These are phyloP conservation scores for Ophiognomonia clavigignenti-juglandacearum DNA, from an alignment of 2,329 filamentous ascomycete species.

Conservation along the genomic window DNA sequence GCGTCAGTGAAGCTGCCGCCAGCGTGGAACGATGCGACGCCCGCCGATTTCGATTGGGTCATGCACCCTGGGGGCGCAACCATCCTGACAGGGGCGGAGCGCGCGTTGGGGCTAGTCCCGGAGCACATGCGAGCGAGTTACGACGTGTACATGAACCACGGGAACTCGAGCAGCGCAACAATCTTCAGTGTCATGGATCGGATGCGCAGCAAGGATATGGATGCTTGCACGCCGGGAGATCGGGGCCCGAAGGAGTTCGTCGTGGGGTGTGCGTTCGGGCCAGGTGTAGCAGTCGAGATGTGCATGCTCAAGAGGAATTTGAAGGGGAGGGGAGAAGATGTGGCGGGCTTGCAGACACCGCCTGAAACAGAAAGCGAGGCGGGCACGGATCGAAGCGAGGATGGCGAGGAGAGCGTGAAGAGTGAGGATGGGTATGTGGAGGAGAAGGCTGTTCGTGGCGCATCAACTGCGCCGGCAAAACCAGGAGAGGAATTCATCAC, in stretches of 20 bases:
- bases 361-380: constrained; percentile 49
- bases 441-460: neutral
- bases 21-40: constrained; percentile 34
- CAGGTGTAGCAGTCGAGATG: constrained; percentile 65
- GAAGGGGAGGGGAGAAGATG: constrained; percentile 18
- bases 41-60: constrained; percentile 66
- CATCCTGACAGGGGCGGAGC: constrained; percentile 60
- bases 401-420: constrained; percentile 28
- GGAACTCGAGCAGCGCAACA: constrained; percentile 66
- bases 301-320: constrained; percentile 54
- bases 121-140: constrained; percentile 68
- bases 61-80: constrained; percentile 66
- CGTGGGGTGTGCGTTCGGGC: constrained; percentile 65
- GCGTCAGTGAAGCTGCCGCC: constrained; percentile 30
- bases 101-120: constrained; percentile 49
- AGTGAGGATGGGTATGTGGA: constrained; percentile 9
- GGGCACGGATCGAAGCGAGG: constrained; percentile 31
- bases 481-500: constrained; percentile 25
- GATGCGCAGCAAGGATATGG: constrained; percentile 56
- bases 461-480: constrained; percentile 2
- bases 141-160: constrained; percentile 62
- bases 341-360: constrained; percentile 43
- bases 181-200: constrained; percentile 64
- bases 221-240: constrained; percentile 46
- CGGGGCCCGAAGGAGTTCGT: constrained; percentile 49